Conservation (phyloP, 768 basidiomycete species). For the Collybiopsis confluens region DNA sequence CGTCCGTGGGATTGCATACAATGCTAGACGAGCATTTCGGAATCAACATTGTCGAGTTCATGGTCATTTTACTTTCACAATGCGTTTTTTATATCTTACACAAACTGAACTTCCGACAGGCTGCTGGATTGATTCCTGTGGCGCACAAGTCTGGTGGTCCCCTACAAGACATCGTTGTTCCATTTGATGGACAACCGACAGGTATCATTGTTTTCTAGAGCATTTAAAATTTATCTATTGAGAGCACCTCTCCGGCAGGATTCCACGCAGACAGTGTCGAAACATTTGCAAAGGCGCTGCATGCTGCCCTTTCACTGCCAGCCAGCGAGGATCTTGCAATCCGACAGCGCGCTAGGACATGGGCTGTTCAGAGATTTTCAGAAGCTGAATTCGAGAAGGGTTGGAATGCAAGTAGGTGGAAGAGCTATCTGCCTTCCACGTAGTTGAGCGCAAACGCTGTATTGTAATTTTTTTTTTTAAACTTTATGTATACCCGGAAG, state of each 20-base stretch:
- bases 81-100: not conserved
- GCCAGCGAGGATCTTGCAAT: constrained; percentile 53
- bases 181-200: constrained; percentile 65
- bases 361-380: constrained; percentile 73
- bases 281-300: constrained; percentile 64
- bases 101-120: constrained; percentile 41
- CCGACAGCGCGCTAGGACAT: constrained; percentile 61
- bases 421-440: constrained; percentile 15
- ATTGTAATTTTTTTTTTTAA: no score
- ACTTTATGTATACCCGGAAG: no score
- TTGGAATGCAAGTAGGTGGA: constrained; percentile 69
- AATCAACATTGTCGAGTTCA: constrained; percentile 96
- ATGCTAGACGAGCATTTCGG: constrained; percentile 99
- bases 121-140: constrained; percentile 89
- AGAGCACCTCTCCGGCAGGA: constrained; percentile 35
- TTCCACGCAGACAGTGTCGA: constrained; percentile 71
- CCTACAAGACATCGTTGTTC: constrained; percentile 85
- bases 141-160: constrained; percentile 94
- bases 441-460: no score
- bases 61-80: constrained; percentile 60
- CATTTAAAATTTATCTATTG: not conserved
- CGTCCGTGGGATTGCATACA: constrained; percentile 86
- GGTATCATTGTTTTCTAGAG: constrained; percentile 32
- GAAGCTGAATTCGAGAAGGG: constrained; percentile 73
- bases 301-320: constrained; percentile 57